Base-by-base conservation (phyloP, 2,329 filamentous ascomycete species). In the Xylariaceae sp. region DNA sequence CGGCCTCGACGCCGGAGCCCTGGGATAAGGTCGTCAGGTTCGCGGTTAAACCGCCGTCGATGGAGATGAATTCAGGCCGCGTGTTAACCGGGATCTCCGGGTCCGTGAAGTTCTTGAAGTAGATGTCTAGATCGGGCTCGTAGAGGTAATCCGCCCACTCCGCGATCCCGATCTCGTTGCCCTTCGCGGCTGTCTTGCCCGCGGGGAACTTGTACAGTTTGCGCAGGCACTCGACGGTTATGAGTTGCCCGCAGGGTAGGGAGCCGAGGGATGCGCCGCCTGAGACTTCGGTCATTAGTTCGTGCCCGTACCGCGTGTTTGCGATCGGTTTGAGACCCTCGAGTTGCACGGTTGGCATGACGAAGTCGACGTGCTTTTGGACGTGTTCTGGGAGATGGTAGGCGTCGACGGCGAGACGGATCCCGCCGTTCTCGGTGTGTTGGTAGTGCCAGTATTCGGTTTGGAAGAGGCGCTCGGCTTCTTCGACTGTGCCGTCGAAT, bases 401-500 rank as follows among this genome's bases (percentile, higher is more conserved):
- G 39, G 69, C 67, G 44, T 78, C 76, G 53, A 76, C 75, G 3
- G 76, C 77, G 48, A 78, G 62, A 60, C 77, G 76, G 15, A 65
- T 62, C 17, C 70, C 62, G 57, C 74, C 60, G 63, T 72, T 55
- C n/a, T 64, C 60, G 15, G 54, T 35, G 50, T 65, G 63, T 1
- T 67, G 62, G 8, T 66, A 64, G 64, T 82, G 77, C 63, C 76
- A 71, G 65, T 80, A 83, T 49, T 81, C 73, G 5, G 82, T 78
- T 64, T 77, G 76, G 52, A 85, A 75, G 15, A 85, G 74, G 17
- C 71, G 68, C 68, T 85, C 82, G 4, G 80, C 76, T 67, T 86
- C 79, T 41, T 76, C 72, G 2, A 79, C 78, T 4, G 80, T 80
- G 7, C 81, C 80, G 57, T 82, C 76, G 66, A 85, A 83, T 9